phyloP scores from a whole-genome alignment of 2,329 filamentous ascomycete genomes.

The Botrytis byssoidea region DNA sequence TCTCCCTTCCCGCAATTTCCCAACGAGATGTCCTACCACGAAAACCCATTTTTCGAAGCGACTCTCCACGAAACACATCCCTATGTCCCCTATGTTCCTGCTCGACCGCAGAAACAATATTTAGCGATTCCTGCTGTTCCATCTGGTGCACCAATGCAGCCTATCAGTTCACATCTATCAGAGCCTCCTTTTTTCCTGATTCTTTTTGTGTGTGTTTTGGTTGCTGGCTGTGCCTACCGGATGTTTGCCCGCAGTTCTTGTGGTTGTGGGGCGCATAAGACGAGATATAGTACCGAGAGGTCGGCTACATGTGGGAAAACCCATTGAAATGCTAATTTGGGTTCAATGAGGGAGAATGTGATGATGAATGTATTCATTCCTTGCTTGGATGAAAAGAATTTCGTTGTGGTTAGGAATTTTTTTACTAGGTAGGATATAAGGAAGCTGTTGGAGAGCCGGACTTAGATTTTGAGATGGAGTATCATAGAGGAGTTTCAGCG shows the following conservation, averaged over 20 bases:
- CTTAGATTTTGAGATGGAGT: not conserved
- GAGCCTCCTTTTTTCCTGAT: not conserved
- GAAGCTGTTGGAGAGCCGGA: not conserved
- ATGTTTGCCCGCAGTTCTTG: not conserved
- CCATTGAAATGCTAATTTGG: not conserved
- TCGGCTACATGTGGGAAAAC: not conserved
- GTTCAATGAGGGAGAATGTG: not conserved
- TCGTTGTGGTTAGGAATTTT: not conserved
- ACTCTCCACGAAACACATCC: not conserved
- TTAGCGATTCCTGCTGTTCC: not conserved
- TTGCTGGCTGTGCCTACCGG: not conserved
- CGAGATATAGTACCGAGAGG: not conserved
- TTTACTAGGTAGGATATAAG: not conserved
- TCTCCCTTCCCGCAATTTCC: not conserved
- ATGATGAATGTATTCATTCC: not conserved
- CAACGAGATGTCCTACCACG: not conserved
- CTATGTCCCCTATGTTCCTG: not conserved
- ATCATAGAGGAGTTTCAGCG: not conserved
- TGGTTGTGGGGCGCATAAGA: not conserved
- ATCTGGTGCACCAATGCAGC: not conserved
- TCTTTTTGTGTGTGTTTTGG: not conserved
- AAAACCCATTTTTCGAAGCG: not conserved
- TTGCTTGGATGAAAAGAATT: not conserved
- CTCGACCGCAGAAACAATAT: not conserved
- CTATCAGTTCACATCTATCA: not conserved